phyloP scores from a whole-genome alignment of 2,329 filamentous ascomycete genomes.

The Neophaeococcomyces mojaviensis region DNA sequence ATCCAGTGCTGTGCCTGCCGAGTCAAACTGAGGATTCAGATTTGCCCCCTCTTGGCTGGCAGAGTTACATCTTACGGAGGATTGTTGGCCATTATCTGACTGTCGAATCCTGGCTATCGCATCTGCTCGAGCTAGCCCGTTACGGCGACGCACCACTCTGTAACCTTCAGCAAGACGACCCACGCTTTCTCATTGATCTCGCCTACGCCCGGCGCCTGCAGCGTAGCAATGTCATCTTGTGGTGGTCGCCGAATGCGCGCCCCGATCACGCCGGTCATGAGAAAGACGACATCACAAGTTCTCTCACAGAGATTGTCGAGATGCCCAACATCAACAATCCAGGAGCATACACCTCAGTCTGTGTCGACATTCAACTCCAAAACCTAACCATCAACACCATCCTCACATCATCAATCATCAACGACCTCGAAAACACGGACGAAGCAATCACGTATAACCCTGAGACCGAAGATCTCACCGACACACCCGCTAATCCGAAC shows the following conservation, averaged over 20 bases:
- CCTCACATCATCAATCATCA: conserved; percentile 89
- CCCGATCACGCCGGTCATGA: conserved; percentile 97
- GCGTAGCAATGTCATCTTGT: conserved; percentile 85
- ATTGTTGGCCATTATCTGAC: conserved; percentile 85
- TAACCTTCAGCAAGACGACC: conserved; percentile 90
- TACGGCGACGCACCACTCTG: conserved; percentile 94
- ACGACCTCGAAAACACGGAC: conserved; percentile 76
- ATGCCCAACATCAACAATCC: conserved; percentile 93
- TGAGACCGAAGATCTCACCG: conserved; percentile 54
- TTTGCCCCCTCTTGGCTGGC: conserved; percentile 88
- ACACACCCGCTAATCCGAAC: conserved; percentile 61
- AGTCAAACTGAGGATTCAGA: conserved; percentile 79
- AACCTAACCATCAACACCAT: conserved; percentile 98
- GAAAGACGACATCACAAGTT: conserved; percentile 75
- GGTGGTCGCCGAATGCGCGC: conserved; percentile 84
- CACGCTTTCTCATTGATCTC: conserved; percentile 89
- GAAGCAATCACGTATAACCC: conserved; percentile 83
- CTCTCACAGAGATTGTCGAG: conserved; percentile 70
- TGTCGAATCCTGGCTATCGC: conserved; percentile 84
- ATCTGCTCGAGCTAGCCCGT: conserved; percentile 76
- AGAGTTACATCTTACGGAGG: conserved; percentile 76
- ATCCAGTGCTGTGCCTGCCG: conserved; percentile 73
- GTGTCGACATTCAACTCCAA: conserved; percentile 86
- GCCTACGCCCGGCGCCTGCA: conserved; percentile 86
- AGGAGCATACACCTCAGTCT: conserved; percentile 90